Evolutionary conservation across 768 basidiomycete species (phyloP).

Genomic region (Peribolospora baueri): DNA sequence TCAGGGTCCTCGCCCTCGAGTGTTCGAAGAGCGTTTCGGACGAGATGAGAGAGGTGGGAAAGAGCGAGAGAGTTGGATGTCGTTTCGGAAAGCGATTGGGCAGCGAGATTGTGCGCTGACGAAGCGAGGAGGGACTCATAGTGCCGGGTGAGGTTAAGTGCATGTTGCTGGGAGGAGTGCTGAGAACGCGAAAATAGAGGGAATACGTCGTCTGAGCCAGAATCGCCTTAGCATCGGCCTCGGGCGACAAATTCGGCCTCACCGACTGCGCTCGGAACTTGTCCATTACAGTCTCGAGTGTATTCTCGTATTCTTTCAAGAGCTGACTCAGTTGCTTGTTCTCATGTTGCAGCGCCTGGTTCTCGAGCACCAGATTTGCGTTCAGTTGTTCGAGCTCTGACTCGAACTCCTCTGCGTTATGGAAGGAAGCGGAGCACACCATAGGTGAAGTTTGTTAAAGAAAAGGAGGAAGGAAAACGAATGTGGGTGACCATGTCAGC

Average conservation of each 20-base stretch:
- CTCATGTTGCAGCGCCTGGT: constrained; percentile 72
- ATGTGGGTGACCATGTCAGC: background rate
- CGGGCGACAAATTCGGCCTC: constrained; percentile 14
- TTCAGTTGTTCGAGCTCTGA: constrained; percentile 76
- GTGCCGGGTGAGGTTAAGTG: constrained; percentile 60
- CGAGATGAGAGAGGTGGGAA: constrained; percentile 9
- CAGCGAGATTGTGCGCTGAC: constrained; percentile 16
- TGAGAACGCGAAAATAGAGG: constrained; percentile 17
- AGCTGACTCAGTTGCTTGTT: constrained; percentile 77
- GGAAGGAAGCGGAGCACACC: background rate
- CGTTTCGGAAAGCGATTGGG: constrained; percentile 15
- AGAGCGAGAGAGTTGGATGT: constrained; percentile 8
- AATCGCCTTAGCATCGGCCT: background rate
- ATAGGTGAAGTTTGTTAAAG: background rate
- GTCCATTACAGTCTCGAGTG: constrained; percentile 85
- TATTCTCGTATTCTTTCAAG: constrained; percentile 80
- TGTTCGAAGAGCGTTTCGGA: constrained; percentile 13
- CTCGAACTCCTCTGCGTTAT: constrained; percentile 51
- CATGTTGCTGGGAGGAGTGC: constrained; percentile 80
- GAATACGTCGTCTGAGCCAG: background rate
- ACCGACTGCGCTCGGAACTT: constrained; percentile 85
- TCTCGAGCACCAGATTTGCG: constrained; percentile 75
- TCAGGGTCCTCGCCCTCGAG: constrained; percentile 14
- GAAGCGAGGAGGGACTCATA: constrained; percentile 50
- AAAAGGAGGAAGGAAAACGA: background rate